Evolutionary conservation across 108 stramenopile genomes (phyloP), one percentile per base, ranked within the genome.

Genomic region (Hondaea fermentalgiana): DNA sequence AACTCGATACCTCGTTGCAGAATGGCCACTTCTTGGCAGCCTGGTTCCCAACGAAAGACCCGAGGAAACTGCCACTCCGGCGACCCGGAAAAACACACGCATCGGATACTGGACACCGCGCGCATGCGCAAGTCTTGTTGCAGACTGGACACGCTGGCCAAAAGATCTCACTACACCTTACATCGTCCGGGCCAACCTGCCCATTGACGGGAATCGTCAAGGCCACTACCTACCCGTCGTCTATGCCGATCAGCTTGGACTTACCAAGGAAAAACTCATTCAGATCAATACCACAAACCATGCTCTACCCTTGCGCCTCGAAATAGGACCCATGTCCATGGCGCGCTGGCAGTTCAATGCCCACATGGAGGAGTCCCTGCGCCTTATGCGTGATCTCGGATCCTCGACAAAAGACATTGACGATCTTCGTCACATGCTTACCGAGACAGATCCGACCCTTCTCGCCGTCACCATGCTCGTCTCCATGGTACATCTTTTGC

Each of bases 161-260:
- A 14, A 16, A 16, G 8, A 43, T 28, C 51, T 16, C 43, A 2
- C 14, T 23, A 83, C 76, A 0, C 76, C 76, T 12, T 1, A 10
- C 12, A 83, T 53, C 28, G 76, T 83, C 19, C 45, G 76, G 6
- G 45, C n/a, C 17, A 53, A 53, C 51, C 51, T 83, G 12, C 76
- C 45, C 16, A 12, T 83, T 6, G 51, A 47, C 51, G 1, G 25
- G 87, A 23, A 51, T n/a, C 6, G 23, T 3, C 59, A 49, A 28
- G 12, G 12, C 14, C 35, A 5, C n/a, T 95, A 92, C 90, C 92
- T 94, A 88, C 96, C 96, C 2, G 88, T 96, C 42, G 43, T 95
- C 55, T 94, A 95, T 87, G 87, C 88, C 16, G 93, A 93, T 45
- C 94, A 96, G 60, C 96, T 96, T 90, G 96, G 96, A 95, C 91